phyloP scores from a whole-genome alignment of 805 yeast genomes.

The Zygosaccharomyces rouxii region DNA sequence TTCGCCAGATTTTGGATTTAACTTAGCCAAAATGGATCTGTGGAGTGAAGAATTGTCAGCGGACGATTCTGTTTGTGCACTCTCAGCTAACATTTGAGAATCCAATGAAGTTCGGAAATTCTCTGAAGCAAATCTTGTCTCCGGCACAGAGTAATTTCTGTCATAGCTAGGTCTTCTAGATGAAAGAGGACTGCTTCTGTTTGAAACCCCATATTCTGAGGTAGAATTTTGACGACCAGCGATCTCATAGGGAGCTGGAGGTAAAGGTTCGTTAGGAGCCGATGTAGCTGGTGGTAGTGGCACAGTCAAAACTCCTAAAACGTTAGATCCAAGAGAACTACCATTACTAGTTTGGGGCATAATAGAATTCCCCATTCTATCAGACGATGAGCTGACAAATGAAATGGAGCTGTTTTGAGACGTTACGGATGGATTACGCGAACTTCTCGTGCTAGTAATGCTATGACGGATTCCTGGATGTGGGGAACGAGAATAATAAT shows the following conservation, averaged over 20 bases:
- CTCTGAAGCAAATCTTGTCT: slow-evolving; percentile 16
- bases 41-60: slow-evolving; percentile 8
- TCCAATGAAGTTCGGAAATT: slow-evolving; percentile 20
- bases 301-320: slow-evolving; percentile 26
- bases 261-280: slow-evolving; percentile 51
- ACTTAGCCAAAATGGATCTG: slow-evolving; percentile 8
- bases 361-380: slow-evolving; percentile 31
- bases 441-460: slow-evolving; percentile 11
- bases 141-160: slow-evolving; percentile 16
- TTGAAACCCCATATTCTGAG: slow-evolving; percentile 16
- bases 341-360: slow-evolving; percentile 25
- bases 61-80: slow-evolving; percentile 3
- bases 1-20: slow-evolving; percentile 6
- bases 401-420: slow-evolving; percentile 34
- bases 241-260: slow-evolving; percentile 25
- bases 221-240: slow-evolving; percentile 13
- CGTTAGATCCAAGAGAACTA: slow-evolving; percentile 25
- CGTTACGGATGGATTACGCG: slow-evolving; percentile 38
- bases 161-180: slow-evolving; percentile 28
- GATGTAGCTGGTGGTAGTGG: slow-evolving; percentile 53
- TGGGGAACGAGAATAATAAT: slow-evolving; percentile 4
- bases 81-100: slow-evolving; percentile 21
- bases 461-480: slow-evolving; percentile 7
- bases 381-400: slow-evolving; percentile 32
- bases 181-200: slow-evolving; percentile 27